phyloP scores from a whole-genome alignment of 495 filamentous ascomycete genomes.

The Trichoderma gamsii region DNA sequence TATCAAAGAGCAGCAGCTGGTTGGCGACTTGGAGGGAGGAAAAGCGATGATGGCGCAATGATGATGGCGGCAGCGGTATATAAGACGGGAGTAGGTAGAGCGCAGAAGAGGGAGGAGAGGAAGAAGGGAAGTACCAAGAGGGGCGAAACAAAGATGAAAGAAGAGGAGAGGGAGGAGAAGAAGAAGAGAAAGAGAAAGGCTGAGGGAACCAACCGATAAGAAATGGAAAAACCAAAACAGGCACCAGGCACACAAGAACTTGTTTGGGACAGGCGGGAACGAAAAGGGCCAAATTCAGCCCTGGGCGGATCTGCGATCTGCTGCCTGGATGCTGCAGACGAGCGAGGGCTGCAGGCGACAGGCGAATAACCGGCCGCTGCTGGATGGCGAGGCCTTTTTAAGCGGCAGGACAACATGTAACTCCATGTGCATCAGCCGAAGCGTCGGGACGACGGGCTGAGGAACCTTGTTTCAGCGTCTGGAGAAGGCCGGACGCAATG shows the following conservation, averaged over 20 bases:
- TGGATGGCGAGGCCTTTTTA: slow-evolving; percentile 1
- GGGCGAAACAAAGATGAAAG: background rate
- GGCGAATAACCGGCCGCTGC: background rate
- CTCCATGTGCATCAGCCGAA: slow-evolving; percentile 2
- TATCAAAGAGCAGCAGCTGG: background rate
- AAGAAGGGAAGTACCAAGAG: background rate
- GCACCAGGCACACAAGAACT: background rate
- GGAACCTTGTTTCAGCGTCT: slow-evolving; percentile 11
- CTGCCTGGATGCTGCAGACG: slow-evolving; percentile 11
- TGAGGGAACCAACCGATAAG: background rate
- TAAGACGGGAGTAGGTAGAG: background rate
- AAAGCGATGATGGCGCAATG: background rate
- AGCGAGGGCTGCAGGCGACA: slow-evolving; percentile 10
- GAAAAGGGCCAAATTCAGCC: slow-evolving; percentile 2
- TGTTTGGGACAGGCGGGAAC: background rate
- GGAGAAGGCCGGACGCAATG: background rate
- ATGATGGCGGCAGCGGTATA: no score
- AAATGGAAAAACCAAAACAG: background rate
- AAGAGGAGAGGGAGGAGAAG: background rate
- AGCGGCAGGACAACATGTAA: background rate
- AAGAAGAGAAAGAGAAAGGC: background rate
- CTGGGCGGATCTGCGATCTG: slow-evolving; percentile 14
- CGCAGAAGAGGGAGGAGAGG: background rate
- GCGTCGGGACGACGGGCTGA: background rate
- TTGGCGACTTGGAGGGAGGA: background rate